Evolutionary conservation across 768 basidiomycete genomes (phyloP).

Genomic region (Leccinum ochraceum): DNA sequence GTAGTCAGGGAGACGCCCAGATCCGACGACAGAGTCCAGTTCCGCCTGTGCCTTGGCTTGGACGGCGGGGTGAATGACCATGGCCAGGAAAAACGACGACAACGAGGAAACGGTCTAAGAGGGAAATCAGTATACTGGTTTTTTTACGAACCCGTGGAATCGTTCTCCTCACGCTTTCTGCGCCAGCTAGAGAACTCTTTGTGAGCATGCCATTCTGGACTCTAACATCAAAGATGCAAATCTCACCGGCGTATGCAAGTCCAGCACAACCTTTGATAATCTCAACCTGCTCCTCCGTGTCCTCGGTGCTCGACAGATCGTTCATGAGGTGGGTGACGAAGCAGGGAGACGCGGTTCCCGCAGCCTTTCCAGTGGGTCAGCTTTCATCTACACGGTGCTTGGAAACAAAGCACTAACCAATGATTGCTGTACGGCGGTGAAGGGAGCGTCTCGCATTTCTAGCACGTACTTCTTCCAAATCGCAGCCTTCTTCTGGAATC

Average conservation of each 20-base stretch:
- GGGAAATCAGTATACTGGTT: constrained; percentile 4
- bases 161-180: constrained; percentile 34
- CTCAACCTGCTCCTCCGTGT: constrained; percentile 29
- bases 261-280: constrained; percentile 44
- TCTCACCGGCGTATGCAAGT: constrained; percentile 47
- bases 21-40: constrained; percentile 27
- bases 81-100: constrained; percentile 32
- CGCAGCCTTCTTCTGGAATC: constrained; percentile 51
- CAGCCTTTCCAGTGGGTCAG: constrained; percentile 16
- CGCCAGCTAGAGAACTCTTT: constrained; percentile 34
- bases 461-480: constrained; percentile 48
- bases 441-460: constrained; percentile 51
- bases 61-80: constrained; percentile 30
- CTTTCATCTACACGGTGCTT: neutral
- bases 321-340: constrained; percentile 32
- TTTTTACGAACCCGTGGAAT: neutral
- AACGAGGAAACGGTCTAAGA: constrained; percentile 32
- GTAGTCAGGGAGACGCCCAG: constrained; percentile 33
- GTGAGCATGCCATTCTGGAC: constrained; percentile 8
- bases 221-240: neutral
- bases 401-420: constrained; percentile 34
- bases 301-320: constrained; percentile 16
- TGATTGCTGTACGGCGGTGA: constrained; percentile 37
- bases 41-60: constrained; percentile 34
- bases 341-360: constrained; percentile 32